Evolutionary conservation across 139 green algal genomes (phyloP), one percentile per base, ranked within the genome.

Genomic region (Nannochloris sp.): DNA sequence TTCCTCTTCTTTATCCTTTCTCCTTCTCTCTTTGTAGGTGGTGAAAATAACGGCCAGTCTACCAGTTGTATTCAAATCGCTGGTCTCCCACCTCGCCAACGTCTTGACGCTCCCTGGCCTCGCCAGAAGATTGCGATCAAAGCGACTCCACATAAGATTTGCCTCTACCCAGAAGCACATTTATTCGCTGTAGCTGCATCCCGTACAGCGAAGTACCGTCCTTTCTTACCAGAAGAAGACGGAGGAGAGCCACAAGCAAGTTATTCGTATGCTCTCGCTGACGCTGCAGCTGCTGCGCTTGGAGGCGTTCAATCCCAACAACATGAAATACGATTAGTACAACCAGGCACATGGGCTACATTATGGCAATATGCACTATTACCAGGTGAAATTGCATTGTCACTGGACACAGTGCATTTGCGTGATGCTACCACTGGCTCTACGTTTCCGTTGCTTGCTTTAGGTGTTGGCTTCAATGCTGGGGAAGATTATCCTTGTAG

Each of bases 401-500:
- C 63, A 60, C 44, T 90, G 23, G 54, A 70, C 25, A 57, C 55
- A 0, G 78, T 87, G 24, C 67, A 73, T n/a, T 55, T 93, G 61
- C 44, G 57, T 3, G 74, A 89, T 63, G 38, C 32, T 2, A 29
- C 35, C 27, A 84, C 72, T 10, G 80, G 60, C 14, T 42, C 58
- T 44, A 80, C 53, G 7, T 61, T 82, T 24, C 64, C 81, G 32
- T 44, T 91, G 32, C 51, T 91, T 64, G 78, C 77, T 6, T 74
- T 89, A 24, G 80, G 82, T 12, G 79, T 75, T 14, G 67, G 55
- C 29, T 76, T 68, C 13, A 30, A 27, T 39, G 65, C 67, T 64
- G 90, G 90, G 0, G 90, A 96, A 74, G 90, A 96, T 75, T 89
- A 87, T 68, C 86, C 90, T 8, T 84, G 76, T 58, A 70, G 79